Conservation (phyloP, 768 basidiomycete genomes). For the Heimioporus sp. region DNA sequence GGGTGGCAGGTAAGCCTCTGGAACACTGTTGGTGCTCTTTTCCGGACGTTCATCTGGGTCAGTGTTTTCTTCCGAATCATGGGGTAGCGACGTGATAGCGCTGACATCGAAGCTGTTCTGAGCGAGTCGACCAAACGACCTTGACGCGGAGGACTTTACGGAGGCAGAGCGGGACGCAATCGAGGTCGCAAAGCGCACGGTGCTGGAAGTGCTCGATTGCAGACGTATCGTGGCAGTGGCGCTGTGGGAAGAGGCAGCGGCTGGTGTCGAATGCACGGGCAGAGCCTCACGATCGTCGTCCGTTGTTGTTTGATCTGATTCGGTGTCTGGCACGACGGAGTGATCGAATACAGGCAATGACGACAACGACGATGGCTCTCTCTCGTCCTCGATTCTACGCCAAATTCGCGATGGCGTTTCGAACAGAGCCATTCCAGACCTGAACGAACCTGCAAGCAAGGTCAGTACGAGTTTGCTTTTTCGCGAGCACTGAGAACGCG, state of each 20-base stretch:
- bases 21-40: slow-evolving; percentile 50
- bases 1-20: slow-evolving; percentile 52
- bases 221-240: slow-evolving; percentile 50
- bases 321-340: slow-evolving; percentile 43
- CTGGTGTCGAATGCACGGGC: slow-evolving; percentile 70
- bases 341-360: slow-evolving; percentile 73
- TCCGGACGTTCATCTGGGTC: slow-evolving; percentile 37
- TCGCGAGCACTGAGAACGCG: too few species aligned
- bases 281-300: slow-evolving; percentile 44
- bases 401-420: slow-evolving; percentile 86
- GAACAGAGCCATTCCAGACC: slow-evolving; percentile 43
- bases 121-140: slow-evolving; percentile 30
- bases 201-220: slow-evolving; percentile 50
- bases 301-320: slow-evolving; percentile 35
- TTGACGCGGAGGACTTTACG: slow-evolving; percentile 34
- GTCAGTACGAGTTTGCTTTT: too few species aligned
- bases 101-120: slow-evolving; percentile 60
- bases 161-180: slow-evolving; percentile 43
- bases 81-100: slow-evolving; percentile 53
- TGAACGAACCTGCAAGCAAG: slow-evolving; percentile 2
- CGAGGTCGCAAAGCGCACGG: slow-evolving; percentile 51
- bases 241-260: slow-evolving; percentile 46
- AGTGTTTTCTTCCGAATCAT: slow-evolving; percentile 32
- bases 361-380: slow-evolving; percentile 80
- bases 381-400: slow-evolving; percentile 77